Evolutionary conservation across 306 rosid genomes (phyloP).

Genomic region (Parietaria judaica): DNA sequence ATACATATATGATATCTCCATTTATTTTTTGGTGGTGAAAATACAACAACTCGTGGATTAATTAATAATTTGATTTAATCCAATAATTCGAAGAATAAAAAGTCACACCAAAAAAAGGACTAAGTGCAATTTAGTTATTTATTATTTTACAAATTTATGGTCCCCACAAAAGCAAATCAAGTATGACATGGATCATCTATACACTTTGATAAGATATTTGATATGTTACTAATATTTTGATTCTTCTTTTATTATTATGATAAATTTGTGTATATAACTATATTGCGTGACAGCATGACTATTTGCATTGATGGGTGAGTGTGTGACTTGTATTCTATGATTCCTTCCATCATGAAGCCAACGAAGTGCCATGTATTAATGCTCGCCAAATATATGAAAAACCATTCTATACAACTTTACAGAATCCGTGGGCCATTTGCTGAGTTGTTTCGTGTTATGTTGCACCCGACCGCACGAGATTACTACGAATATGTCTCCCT

Average conservation of each 20-base stretch:
- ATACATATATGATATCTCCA: no score
- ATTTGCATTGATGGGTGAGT: neutral
- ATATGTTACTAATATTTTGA: neutral
- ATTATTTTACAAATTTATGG: neutral
- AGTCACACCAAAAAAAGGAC: no score
- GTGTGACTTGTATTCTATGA: neutral
- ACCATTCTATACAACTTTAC: no score
- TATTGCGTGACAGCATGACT: neutral
- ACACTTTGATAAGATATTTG: neutral
- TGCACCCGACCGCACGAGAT: neutral
- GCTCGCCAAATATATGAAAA: neutral
- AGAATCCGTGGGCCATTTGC: neutral
- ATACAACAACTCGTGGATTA: no score
- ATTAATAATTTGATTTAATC: no score
- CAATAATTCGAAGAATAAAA: no score
- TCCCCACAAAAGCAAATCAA: constrained; percentile 5
- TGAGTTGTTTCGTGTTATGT: neutral
- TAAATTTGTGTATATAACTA: neutral
- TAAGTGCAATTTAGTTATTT: no score
- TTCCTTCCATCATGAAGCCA: constrained; percentile 3
- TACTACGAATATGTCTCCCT: no score
- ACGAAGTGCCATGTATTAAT: no score
- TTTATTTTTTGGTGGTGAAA: no score
- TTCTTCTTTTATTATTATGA: neutral
- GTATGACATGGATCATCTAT: neutral